Evolutionary conservation across 2,329 filamentous ascomycete genomes (phyloP).

Genomic region (Daldinia eschscholtzii): DNA sequence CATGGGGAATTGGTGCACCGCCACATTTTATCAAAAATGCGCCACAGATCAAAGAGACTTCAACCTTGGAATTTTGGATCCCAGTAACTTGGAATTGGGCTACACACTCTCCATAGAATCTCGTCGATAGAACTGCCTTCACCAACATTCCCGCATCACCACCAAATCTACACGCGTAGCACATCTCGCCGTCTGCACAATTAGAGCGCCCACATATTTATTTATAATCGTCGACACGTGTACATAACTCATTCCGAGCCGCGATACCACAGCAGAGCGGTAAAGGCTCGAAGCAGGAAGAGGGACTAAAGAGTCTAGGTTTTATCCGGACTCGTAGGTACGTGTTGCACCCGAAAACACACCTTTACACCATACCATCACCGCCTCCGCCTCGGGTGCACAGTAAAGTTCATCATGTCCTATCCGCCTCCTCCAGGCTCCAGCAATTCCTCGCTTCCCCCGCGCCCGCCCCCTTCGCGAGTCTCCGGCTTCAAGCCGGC

Average conservation of each 20-base stretch:
- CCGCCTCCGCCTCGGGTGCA: slow-evolving; percentile 48
- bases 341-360: slow-evolving; percentile 55
- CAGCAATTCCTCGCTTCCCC: slow-evolving; percentile 74
- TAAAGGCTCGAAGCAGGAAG: slow-evolving; percentile 9
- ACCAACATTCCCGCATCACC: slow-evolving; percentile 2
- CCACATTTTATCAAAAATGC: neutral
- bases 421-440: slow-evolving; percentile 87
- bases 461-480: slow-evolving; percentile 77
- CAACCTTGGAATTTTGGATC: neutral
- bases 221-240: neutral
- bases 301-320: slow-evolving; percentile 18
- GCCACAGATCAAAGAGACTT: slow-evolving; percentile 8
- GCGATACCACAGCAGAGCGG: neutral
- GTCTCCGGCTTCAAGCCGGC: slow-evolving; percentile 63
- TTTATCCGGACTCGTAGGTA: slow-evolving; percentile 62
- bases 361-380: neutral
- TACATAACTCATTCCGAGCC: neutral
- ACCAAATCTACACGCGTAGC: neutral
- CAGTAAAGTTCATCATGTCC: slow-evolving; percentile 79
- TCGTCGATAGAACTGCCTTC: slow-evolving; percentile 13
- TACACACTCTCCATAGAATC: slow-evolving; percentile 14
- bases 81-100: slow-evolving; percentile 10
- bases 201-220: neutral
- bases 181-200: neutral
- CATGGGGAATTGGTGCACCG: neutral